These are phyloP conservation scores for Marasmius tenuissimus DNA, from an alignment of 1,284 basidiomycete genomes.

Conservation along the genomic window DNA sequence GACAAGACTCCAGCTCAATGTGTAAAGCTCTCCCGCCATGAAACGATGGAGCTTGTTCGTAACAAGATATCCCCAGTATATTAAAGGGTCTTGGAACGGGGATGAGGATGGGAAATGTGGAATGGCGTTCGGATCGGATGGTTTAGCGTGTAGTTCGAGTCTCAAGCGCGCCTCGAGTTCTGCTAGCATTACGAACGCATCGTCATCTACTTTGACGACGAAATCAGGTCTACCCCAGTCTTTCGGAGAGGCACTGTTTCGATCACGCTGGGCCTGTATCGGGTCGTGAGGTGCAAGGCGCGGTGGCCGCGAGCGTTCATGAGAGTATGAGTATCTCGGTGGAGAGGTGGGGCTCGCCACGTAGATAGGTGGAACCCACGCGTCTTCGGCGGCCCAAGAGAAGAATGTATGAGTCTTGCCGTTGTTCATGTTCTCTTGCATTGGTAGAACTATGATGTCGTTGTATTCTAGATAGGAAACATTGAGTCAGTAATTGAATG, in stretches of 20 bases:
- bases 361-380: constrained; percentile 85
- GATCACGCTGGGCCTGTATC: constrained; percentile 52
- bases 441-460: constrained; percentile 85
- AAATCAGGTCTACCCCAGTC: constrained; percentile 85
- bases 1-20: constrained; percentile 88
- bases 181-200: constrained; percentile 91
- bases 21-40: constrained; percentile 97
- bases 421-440: constrained; percentile 88
- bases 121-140: constrained; percentile 11
- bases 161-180: constrained; percentile 88
- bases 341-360: constrained; percentile 39
- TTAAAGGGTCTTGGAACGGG: constrained; percentile 57
- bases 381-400: constrained; percentile 87
- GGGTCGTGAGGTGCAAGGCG: constrained; percentile 69
- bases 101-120: constrained; percentile 9
- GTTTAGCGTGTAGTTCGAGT: constrained; percentile 59
- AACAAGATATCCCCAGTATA: constrained; percentile 96
- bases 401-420: constrained; percentile 88
- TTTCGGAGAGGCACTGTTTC: constrained; percentile 36
- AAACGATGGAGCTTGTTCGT: constrained; percentile 88
- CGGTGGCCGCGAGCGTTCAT: constrained; percentile 51
- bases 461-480: constrained; percentile 66
- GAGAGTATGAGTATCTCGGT: constrained; percentile 60
- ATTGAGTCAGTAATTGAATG: not conserved
- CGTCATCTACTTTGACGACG: constrained; percentile 92